Percentiles rank a stretch among this genome's conserved stretches.
phyloP scores from a whole-genome alignment of 257 asterid species.

The Forsythia viridissima region DNA sequence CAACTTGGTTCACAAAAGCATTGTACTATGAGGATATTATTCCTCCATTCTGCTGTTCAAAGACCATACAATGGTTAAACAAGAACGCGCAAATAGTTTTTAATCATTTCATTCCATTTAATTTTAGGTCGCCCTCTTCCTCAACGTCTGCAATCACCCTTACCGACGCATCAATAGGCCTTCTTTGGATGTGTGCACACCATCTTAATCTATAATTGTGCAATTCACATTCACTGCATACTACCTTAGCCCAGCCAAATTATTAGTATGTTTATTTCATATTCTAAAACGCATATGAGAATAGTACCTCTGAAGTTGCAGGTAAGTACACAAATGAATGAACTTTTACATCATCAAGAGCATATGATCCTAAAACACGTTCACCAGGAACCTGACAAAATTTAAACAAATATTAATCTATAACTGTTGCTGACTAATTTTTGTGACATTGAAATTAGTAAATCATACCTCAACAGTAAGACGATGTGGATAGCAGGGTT shows the following conservation, averaged over 20 bases:
- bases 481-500: constrained; percentile 91
- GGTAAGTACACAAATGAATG: constrained; percentile 66
- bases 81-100: not conserved
- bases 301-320: constrained; percentile 79
- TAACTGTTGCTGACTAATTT: constrained; percentile 20
- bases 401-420: constrained; percentile 20
- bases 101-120: not conserved
- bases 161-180: not conserved
- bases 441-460: constrained; percentile 24
- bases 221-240: not conserved
- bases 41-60: not conserved
- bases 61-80: not conserved
- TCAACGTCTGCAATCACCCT: not conserved
- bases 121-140: constrained; percentile 2
- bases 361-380: constrained; percentile 75
- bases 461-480: constrained; percentile 78
- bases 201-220: not conserved
- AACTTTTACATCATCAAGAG: constrained; percentile 73
- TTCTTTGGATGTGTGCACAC: not conserved
- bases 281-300: constrained; percentile 1
- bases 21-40: not conserved
- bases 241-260: not conserved
- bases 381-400: constrained; percentile 82
- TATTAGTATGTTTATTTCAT: not conserved
- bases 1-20: not conserved